phyloP scores from a whole-genome alignment of 2,329 filamentous ascomycete species.

The Ophiosphaerella korrae region DNA sequence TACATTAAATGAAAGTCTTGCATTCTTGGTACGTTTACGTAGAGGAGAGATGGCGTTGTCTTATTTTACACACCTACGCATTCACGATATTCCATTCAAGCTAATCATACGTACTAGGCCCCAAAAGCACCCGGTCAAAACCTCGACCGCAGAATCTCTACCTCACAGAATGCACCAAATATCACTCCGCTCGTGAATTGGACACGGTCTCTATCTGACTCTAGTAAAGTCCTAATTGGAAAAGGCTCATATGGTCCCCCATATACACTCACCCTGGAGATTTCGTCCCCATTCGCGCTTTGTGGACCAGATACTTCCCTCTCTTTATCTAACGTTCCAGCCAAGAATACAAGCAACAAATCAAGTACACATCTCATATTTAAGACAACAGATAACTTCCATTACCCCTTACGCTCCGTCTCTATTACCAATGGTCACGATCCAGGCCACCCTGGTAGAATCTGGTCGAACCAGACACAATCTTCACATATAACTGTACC shows the following conservation, averaged over 20 bases:
- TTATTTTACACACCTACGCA: not conserved
- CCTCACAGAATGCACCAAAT: constrained; percentile 6
- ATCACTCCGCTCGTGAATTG: constrained; percentile 39
- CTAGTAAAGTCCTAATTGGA: too few relatives aligned
- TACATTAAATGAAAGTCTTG: constrained; percentile 43
- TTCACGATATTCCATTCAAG: not conserved
- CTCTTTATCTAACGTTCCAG: constrained; percentile 31
- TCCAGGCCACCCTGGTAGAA: constrained; percentile 55
- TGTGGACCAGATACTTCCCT: constrained; percentile 53
- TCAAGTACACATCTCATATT: constrained; percentile 48
- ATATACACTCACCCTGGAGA: constrained; percentile 50
- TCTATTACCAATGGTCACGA: constrained; percentile 53
- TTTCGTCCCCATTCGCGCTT: constrained; percentile 53
- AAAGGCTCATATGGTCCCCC: constrained; percentile 54
- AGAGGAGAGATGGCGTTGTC: too few relatives aligned
- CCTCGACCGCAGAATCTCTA: constrained; percentile 45
- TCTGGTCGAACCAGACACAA: constrained; percentile 57
- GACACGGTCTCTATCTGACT: constrained; percentile 20
- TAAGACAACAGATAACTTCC: constrained; percentile 42
- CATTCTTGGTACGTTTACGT: constrained; percentile 32
- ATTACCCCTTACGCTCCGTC: constrained; percentile 58
- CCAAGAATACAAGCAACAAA: constrained; percentile 8
- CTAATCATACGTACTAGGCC: constrained; percentile 11
- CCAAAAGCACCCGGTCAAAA: constrained; percentile 52
- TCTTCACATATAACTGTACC: constrained; percentile 53